These are phyloP conservation scores for Esteya vermicola DNA, from an alignment of 2,329 filamentous ascomycete genomes.

Conservation along the genomic window DNA sequence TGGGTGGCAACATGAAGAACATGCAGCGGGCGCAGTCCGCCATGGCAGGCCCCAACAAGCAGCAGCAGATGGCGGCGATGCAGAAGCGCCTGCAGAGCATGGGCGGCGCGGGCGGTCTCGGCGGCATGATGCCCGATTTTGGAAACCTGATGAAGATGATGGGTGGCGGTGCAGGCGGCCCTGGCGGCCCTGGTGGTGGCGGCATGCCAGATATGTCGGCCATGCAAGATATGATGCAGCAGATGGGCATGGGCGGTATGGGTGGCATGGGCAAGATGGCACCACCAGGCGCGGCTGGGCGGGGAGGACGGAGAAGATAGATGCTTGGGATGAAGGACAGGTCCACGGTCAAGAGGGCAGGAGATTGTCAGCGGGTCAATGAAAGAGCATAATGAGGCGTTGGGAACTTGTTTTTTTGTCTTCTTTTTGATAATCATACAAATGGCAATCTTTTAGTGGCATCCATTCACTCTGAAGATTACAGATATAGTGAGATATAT, in stretches of 20 bases:
- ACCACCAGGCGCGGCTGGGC: slow-evolving; percentile 4
- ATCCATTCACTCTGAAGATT: too few relatives aligned
- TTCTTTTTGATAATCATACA: too few relatives aligned
- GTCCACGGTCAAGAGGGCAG: neutral
- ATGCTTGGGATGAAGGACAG: neutral
- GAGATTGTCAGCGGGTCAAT: too few relatives aligned
- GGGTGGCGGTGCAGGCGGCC: slow-evolving; percentile 54
- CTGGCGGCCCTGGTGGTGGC: slow-evolving; percentile 46
- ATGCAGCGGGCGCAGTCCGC: slow-evolving; percentile 88
- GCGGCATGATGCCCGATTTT: slow-evolving; percentile 58
- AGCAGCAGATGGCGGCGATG: slow-evolving; percentile 91
- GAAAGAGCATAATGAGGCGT: too few relatives aligned
- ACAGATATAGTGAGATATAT: too few relatives aligned
- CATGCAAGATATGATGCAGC: slow-evolving; percentile 69
- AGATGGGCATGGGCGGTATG: slow-evolving; percentile 49
- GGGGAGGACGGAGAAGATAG: slow-evolving; percentile 9
- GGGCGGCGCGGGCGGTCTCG: slow-evolving; percentile 44
- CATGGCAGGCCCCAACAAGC: slow-evolving; percentile 81
- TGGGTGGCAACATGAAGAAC: slow-evolving; percentile 95
- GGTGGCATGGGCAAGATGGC: slow-evolving; percentile 11
- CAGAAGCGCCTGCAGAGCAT: slow-evolving; percentile 89
- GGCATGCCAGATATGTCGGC: slow-evolving; percentile 60
- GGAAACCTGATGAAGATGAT: slow-evolving; percentile 86
- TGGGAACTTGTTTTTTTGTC: too few relatives aligned
- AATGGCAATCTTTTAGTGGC: too few relatives aligned